A percentile compares a stretch with the other conserved stretches of the same genome.
phyloP scores from a whole-genome alignment of 257 asterid species.

The Penstemon newberryi region DNA sequence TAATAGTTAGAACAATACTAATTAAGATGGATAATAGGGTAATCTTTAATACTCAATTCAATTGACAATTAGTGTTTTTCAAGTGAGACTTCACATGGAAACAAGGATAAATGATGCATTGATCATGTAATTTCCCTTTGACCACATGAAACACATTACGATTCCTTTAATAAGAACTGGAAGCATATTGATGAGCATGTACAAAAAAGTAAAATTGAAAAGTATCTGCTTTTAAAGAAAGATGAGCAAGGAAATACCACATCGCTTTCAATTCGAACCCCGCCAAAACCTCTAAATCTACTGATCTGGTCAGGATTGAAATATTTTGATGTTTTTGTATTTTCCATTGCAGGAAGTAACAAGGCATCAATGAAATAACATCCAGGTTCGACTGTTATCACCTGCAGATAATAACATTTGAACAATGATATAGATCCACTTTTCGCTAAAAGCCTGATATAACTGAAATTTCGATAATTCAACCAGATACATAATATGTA shows the following conservation, averaged over 20 bases:
- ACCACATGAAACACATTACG: neutral
- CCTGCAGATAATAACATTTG: constrained; percentile 48
- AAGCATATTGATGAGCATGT: constrained; percentile 9
- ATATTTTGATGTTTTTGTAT: constrained; percentile 57
- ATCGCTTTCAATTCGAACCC: constrained; percentile 96
- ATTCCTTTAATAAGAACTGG: neutral
- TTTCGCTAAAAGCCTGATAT: no score
- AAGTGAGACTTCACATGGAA: neutral
- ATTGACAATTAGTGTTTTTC: neutral
- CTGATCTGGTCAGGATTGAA: constrained; percentile 63
- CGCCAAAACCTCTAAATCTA: constrained; percentile 82
- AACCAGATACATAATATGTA: no score
- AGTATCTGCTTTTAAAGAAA: constrained; percentile 18
- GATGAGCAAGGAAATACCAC: constrained; percentile 56
- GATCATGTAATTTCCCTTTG: neutral
- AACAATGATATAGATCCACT: no score
- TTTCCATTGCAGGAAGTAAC: constrained; percentile 86
- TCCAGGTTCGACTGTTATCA: constrained; percentile 97
- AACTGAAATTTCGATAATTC: no score
- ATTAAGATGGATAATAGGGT: no score
- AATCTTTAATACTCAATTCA: neutral
- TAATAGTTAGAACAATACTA: no score
- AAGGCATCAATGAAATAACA: constrained; percentile 90
- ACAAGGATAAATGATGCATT: neutral
- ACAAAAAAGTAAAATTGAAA: constrained; percentile 8